phyloP scores from a whole-genome alignment of 306 rosid genomes.

The Fagus sylvatica region DNA sequence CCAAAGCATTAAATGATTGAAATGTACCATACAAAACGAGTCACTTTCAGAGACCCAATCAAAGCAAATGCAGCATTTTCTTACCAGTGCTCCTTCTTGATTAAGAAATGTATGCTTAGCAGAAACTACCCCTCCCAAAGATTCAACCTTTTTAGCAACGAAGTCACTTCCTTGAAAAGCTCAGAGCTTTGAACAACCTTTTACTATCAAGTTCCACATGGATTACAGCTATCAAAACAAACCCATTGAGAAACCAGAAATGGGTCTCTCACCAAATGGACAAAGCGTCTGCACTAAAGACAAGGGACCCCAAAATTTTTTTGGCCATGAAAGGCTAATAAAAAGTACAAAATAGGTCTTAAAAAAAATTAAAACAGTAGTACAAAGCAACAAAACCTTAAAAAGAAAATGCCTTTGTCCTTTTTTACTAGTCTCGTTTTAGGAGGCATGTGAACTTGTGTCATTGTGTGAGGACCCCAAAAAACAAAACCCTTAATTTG shows the following conservation, averaged over 20 bases:
- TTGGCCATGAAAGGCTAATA: conserved; percentile 31
- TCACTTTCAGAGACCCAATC: conserved; percentile 50
- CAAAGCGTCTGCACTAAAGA: conserved; percentile 57
- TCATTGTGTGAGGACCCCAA: neutral
- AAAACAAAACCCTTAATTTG: conserved; percentile 24
- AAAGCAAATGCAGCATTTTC: conserved; percentile 30
- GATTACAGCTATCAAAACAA: conserved; percentile 35
- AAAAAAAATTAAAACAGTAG: neutral
- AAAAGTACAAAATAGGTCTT: conserved; percentile 5
- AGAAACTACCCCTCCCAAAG: conserved; percentile 25
- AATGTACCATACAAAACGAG: conserved; percentile 29
- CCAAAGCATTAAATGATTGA: conserved; percentile 33
- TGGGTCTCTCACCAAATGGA: conserved; percentile 42
- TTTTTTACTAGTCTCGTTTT: conserved; percentile 23
- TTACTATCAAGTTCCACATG: conserved; percentile 16
- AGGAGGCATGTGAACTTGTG: conserved; percentile 42
- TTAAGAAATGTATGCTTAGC: conserved; percentile 38
- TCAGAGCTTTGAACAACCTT: conserved; percentile 17
- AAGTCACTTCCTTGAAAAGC: conserved; percentile 18
- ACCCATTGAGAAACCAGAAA: conserved; percentile 41
- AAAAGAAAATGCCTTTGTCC: conserved; percentile 38
- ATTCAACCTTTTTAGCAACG: conserved; percentile 31
- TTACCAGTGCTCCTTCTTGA: conserved; percentile 40
- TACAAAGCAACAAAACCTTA: conserved; percentile 29
- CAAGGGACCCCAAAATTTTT: conserved; percentile 53